Base-by-base conservation (phyloP, 495 filamentous ascomycete genomes). In the Halenospora varia region DNA sequence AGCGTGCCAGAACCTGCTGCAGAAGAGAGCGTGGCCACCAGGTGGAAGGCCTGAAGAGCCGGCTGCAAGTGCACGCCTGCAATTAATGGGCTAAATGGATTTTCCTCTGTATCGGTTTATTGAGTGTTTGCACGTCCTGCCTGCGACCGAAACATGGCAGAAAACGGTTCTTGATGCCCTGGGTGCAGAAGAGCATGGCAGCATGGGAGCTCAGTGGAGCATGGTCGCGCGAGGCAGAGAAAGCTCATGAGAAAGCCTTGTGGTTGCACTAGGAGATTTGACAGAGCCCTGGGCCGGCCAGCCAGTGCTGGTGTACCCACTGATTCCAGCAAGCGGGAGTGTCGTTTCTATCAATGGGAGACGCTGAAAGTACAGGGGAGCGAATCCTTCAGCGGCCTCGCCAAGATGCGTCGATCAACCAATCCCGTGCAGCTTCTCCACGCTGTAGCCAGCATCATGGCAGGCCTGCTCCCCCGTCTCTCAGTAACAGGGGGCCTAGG, bases 311-410 rank as follows among this genome's bases (percentile, higher is more conserved):
- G n/a, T n/a, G n/a, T n/a, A n/a, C n/a, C n/a, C 29, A 35, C 29
- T 35, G 29, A 35, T 55, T 48, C 53, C 53, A 55, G 51, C 3
- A 24, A 45, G 51, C 51, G 51, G 51, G 51, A 48, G 53, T 22
- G 53, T 48, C 25, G 19, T 39, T 46, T 55, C 39, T 40, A 40
- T 40, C 53, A 25, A 20, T 40, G 6, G 29, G 29, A 4, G 6
- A 35, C 4, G 6, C 29, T 35, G 29, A 4, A 4, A 35, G 29
- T 35, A 13, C 55, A 45, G 29, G 60, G 55, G 51, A 10, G 15
- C 19, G 45, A 55, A 62, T 62, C 55, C 55, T 58, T 55, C 60
- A 47, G 17, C 52, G 20, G 17, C 2, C 39, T 46, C 52, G 18
- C 23, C 23, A 29, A 20, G 13, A 11, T 25, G 15, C 10, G 25